Evolutionary conservation across 2,329 filamentous ascomycete species (phyloP).

Genomic region (Mycosphaerella sp.): DNA sequence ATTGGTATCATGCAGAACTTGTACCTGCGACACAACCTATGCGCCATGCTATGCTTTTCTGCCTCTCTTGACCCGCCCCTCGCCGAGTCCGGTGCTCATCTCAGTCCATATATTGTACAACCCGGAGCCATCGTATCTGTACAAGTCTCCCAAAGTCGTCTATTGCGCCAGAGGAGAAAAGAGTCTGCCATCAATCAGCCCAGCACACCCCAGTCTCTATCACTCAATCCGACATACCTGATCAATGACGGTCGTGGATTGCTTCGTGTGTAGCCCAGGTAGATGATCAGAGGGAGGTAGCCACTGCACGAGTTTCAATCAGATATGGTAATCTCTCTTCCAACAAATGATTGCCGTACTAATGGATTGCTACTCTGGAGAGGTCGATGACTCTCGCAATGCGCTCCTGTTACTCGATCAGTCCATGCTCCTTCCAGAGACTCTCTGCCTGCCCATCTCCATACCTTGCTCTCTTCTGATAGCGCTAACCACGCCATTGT

Average conservation of each 20-base stretch:
- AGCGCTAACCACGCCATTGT: conserved; percentile 49
- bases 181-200: conserved; percentile 20
- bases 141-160: conserved; percentile 10
- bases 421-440: conserved; percentile 6
- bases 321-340: not conserved
- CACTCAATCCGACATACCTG: conserved; percentile 44
- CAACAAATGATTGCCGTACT: conserved; percentile 52
- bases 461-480: conserved; percentile 95
- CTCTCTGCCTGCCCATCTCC: conserved; percentile 13
- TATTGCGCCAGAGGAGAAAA: conserved; percentile 33
- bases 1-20: conserved; percentile 8
- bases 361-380: conserved; percentile 89
- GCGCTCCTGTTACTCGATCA: conserved; percentile 65
- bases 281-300: conserved; percentile 93
- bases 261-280: conserved; percentile 94
- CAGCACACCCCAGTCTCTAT: not conserved
- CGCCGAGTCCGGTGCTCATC: not conserved
- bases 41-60: conserved; percentile 17
- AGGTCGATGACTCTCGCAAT: conserved; percentile 95
- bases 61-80: conserved; percentile 7
- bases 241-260: conserved; percentile 79
- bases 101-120: conserved; percentile 20
- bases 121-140: not conserved
- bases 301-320: conserved; percentile 54
- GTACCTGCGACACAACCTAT: conserved; percentile 3